Evolutionary conservation across 352 stramenopile genomes (phyloP).

Genomic region (Globisporangium heterothallicum): DNA sequence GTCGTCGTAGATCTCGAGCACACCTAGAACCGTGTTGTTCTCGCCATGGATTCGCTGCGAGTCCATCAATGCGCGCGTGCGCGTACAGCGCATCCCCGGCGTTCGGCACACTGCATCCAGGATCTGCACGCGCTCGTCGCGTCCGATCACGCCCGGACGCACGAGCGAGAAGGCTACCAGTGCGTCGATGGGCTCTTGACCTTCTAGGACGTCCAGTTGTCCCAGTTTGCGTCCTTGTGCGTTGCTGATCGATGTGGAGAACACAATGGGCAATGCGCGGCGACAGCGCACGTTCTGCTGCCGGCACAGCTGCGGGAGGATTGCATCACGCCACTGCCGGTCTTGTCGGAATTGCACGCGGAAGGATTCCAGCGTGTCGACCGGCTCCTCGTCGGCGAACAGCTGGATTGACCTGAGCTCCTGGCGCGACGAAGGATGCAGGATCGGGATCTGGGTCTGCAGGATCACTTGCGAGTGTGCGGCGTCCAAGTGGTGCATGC

Average conservation of each 20-base stretch:
- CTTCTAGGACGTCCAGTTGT: constrained; percentile 18
- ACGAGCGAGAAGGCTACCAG: constrained; percentile 19
- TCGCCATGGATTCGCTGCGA: constrained; percentile 35
- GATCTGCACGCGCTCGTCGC: constrained; percentile 7
- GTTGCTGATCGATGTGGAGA: constrained; percentile 15
- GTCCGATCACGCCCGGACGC: constrained; percentile 8
- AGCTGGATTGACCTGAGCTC: constrained; percentile 24
- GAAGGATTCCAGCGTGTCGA: constrained; percentile 50
- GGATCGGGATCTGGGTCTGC: constrained; percentile 9
- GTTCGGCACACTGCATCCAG: constrained; percentile 2
- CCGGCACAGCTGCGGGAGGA: constrained; percentile 44
- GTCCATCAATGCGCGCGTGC: constrained; percentile 34
- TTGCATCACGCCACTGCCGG: constrained; percentile 25
- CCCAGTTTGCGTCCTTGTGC: constrained; percentile 12
- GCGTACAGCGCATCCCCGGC: constrained; percentile 31
- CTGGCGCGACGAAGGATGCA: constrained; percentile 11
- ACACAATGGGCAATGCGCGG: constrained; percentile 16
- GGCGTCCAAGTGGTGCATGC: too few relatives aligned
- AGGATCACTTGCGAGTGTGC: constrained; percentile 3
- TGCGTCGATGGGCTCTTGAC: constrained; percentile 24
- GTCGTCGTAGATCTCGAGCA: constrained; percentile 64
- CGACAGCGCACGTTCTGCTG: constrained; percentile 14
- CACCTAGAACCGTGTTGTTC: constrained; percentile 23
- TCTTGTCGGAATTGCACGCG: constrained; percentile 29
- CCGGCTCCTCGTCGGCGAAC: constrained; percentile 35